Conservation (phyloP, 805 yeast species). For the Isabelozyma heimii region DNA sequence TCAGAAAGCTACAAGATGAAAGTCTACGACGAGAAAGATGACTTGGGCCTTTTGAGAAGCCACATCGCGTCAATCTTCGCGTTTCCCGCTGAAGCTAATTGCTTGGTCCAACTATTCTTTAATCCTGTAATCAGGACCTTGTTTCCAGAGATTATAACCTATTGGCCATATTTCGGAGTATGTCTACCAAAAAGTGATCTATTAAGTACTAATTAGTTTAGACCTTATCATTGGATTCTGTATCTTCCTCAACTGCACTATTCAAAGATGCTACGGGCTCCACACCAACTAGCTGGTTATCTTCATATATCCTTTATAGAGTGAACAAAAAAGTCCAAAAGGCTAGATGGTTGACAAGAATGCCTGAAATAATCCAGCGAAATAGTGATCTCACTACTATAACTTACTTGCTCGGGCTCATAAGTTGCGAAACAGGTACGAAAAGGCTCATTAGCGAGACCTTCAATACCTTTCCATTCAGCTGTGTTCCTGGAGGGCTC, state of each 20-base stretch:
- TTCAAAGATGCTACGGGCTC: background rate
- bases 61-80: background rate
- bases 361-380: background rate
- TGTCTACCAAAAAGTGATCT: background rate
- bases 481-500: background rate
- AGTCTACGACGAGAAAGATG: background rate
- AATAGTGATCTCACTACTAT: conserved; percentile 2
- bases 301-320: background rate
- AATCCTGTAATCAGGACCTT: background rate
- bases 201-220: background rate
- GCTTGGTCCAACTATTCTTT: background rate
- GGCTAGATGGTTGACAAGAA: background rate
- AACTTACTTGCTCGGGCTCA: conserved; percentile 1
- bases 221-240: background rate
- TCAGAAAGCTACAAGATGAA: background rate
- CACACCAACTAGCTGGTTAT: background rate
- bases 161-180: background rate
- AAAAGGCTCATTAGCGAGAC: background rate
- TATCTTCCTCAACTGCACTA: background rate
- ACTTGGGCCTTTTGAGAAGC: background rate
- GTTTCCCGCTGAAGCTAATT: background rate
- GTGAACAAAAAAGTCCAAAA: background rate
- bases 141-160: background rate
- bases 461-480: background rate
- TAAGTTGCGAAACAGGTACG: background rate